phyloP scores from a whole-genome alignment of 169 alveolate genomes.

The Plasmodium falciparum region DNA sequence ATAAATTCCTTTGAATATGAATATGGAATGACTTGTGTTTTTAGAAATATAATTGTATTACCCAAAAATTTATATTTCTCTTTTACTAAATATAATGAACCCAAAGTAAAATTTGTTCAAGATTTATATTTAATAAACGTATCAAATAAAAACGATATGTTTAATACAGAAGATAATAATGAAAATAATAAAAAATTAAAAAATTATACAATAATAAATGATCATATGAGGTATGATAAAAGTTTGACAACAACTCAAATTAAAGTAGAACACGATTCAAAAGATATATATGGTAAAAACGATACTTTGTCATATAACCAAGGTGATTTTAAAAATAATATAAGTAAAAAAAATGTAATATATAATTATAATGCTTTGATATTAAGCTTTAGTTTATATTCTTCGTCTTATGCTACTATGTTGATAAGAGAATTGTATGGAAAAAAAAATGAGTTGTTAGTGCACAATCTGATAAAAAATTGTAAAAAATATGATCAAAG shows the following conservation, averaged over 20 bases:
- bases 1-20: conserved; percentile 76
- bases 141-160: neutral
- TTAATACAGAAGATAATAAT: neutral
- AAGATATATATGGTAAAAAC: neutral
- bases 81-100: conserved; percentile 68
- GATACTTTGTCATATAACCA: neutral
- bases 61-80: conserved; percentile 64
- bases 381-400: conserved; percentile 59
- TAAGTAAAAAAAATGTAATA: neutral
- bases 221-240: neutral
- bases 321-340: conserved; percentile 10
- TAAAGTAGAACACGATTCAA: neutral
- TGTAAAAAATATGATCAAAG: conserved; percentile 44
- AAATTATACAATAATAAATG: neutral
- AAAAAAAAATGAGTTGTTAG: conserved; percentile 62
- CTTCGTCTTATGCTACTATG: conserved; percentile 77
- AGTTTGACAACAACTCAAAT: neutral
- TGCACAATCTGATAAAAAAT: conserved; percentile 40
- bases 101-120: conserved; percentile 53
- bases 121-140: conserved; percentile 35
- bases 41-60: conserved; percentile 60
- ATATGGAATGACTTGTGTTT: conserved; percentile 77
- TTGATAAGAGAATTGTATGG: conserved; percentile 72
- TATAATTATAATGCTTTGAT: conserved; percentile 40
- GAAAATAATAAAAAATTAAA: neutral